Conservation (phyloP, 2,329 filamentous ascomycete species). For the Dothistroma septosporum region DNA sequence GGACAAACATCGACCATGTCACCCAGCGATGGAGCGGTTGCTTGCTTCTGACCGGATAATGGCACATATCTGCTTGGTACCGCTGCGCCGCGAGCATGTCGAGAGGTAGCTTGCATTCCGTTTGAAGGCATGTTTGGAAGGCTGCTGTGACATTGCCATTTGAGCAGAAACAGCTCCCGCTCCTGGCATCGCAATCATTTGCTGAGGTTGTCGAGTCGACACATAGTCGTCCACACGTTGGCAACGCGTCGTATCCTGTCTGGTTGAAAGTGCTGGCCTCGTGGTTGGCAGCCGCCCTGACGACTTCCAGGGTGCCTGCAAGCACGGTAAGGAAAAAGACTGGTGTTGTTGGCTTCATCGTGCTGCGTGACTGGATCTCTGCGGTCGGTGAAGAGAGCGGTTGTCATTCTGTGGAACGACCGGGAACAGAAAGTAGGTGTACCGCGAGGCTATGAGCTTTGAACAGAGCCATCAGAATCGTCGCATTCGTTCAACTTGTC, state of each 20-base stretch:
- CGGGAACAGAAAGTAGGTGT: background rate
- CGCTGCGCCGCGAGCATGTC: background rate
- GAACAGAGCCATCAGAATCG: background rate
- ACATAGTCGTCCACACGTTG: background rate
- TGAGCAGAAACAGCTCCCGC: slow-evolving; percentile 3
- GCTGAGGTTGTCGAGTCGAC: background rate
- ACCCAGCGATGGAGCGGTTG: slow-evolving; percentile 10
- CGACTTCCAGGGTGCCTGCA: background rate
- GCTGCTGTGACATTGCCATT: background rate
- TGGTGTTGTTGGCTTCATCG: background rate
- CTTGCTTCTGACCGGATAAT: slow-evolving; percentile 6
- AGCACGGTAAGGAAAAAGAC: background rate
- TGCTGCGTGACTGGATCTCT: background rate
- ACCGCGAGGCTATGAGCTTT: background rate
- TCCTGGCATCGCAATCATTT: slow-evolving; percentile 1
- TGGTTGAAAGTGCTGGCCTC: slow-evolving; percentile 5
- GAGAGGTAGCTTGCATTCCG: slow-evolving; percentile 2
- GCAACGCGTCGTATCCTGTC: slow-evolving; percentile 3
- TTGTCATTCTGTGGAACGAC: background rate
- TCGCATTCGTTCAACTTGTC: background rate
- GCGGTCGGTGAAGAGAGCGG: background rate
- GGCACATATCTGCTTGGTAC: slow-evolving; percentile 8
- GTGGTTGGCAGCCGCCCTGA: background rate
- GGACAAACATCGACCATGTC: slow-evolving; percentile 16
- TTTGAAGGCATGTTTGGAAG: slow-evolving; percentile 3